Evolutionary conservation across 257 asterid species (phyloP).

Genomic region (Agastache rugosa): DNA sequence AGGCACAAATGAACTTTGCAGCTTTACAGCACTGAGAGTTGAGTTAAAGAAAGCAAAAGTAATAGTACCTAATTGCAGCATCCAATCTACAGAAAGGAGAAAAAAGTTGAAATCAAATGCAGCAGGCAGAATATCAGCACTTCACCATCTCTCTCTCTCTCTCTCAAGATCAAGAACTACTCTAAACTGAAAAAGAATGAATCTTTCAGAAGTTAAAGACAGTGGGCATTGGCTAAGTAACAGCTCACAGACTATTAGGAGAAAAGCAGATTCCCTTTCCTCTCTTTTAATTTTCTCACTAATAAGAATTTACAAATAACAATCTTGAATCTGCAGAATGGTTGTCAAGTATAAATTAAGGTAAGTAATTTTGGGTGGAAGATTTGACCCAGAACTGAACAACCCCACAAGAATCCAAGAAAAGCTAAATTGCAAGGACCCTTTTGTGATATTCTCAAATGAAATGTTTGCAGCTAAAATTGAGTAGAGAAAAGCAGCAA

Average conservation of each 20-base stretch:
- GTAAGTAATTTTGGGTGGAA: conserved; percentile 36
- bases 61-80: conserved; percentile 57
- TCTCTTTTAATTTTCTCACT: conserved; percentile 37
- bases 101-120: conserved; percentile 54
- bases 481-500: conserved; percentile 51
- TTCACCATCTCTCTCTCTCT: conserved; percentile 26
- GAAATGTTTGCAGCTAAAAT: conserved; percentile 44
- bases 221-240: conserved; percentile 63
- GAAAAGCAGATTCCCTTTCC: conserved; percentile 88
- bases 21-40: conserved; percentile 70
- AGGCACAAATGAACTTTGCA: conserved; percentile 83
- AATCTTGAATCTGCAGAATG: conserved; percentile 29
- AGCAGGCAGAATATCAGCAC: conserved; percentile 39
- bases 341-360: conserved; percentile 14
- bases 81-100: conserved; percentile 50
- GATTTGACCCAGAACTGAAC: conserved; percentile 50
- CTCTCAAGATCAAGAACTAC: conserved; percentile 48
- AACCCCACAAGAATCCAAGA: conserved; percentile 62
- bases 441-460: conserved; percentile 58
- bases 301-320: conserved; percentile 26
- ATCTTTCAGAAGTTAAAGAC: conserved; percentile 78
- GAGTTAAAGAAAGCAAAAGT: conserved; percentile 62
- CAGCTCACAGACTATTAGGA: conserved; percentile 65
- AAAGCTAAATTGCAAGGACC: conserved; percentile 48
- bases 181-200: conserved; percentile 52